Conservation (phyloP, 2,329 filamentous ascomycete genomes). For the Pestalotiopsis sp. region DNA sequence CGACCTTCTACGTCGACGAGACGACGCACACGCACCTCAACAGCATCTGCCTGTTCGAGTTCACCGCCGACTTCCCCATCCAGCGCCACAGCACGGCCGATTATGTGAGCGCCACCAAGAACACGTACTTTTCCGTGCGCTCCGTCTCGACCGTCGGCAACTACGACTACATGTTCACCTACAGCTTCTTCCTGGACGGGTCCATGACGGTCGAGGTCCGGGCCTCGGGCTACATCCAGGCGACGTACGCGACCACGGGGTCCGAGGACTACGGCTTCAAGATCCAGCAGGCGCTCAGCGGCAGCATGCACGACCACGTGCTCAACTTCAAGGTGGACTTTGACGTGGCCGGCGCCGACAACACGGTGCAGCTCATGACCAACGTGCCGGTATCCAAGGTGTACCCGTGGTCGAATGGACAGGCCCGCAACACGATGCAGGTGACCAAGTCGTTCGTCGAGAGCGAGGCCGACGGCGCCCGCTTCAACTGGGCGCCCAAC, state of each 20-base stretch:
- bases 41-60: slow-evolving; percentile 59
- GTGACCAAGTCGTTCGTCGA: slow-evolving; percentile 19
- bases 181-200: slow-evolving; percentile 31
- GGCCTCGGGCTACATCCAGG: slow-evolving; percentile 35
- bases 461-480: slow-evolving; percentile 23
- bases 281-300: slow-evolving; percentile 19
- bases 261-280: slow-evolving; percentile 15
- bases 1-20: slow-evolving; percentile 43
- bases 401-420: slow-evolving; percentile 29
- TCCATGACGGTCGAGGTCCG: slow-evolving; percentile 35
- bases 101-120: slow-evolving; percentile 4
- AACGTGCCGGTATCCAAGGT: slow-evolving; percentile 20
- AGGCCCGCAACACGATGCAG: slow-evolving; percentile 28
- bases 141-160: slow-evolving; percentile 36
- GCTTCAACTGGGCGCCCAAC: slow-evolving; percentile 28
- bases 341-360: slow-evolving; percentile 19
- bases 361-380: slow-evolving; percentile 23
- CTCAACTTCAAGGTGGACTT: slow-evolving; percentile 23
- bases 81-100: slow-evolving; percentile 42
- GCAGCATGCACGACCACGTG: slow-evolving; percentile 21
- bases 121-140: slow-evolving; percentile 5
- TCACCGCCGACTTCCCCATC: slow-evolving; percentile 48
- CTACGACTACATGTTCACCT: slow-evolving; percentile 38
- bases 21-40: slow-evolving; percentile 46
- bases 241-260: slow-evolving; percentile 17